Conservation (phyloP, 2,329 filamentous ascomycete genomes). For the Botrytis tulipae region DNA sequence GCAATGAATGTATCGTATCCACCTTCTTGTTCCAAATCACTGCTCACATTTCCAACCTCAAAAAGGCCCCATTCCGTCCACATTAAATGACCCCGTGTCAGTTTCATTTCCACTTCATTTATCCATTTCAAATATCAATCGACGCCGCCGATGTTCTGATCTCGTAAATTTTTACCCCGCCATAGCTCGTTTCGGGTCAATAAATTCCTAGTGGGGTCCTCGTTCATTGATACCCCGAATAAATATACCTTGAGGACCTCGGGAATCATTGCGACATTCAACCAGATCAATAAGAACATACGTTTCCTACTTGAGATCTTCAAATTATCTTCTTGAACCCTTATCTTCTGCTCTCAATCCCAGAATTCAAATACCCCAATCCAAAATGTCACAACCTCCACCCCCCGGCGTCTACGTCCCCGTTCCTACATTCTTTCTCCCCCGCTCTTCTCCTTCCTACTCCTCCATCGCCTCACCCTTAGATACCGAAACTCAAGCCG, state of each 20-base stretch:
- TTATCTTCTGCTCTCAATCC: neutral
- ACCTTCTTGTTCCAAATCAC: neutral
- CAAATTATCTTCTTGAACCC: neutral
- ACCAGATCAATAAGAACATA: neutral
- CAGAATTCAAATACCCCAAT: neutral
- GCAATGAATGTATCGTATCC: neutral
- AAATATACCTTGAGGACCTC: neutral
- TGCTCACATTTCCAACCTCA: neutral
- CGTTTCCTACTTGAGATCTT: neutral
- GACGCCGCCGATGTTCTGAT: neutral
- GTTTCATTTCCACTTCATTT: neutral
- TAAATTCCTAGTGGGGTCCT: constrained; percentile 15
- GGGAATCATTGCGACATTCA: neutral
- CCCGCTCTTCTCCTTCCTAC: constrained; percentile 33
- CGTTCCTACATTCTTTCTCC: constrained; percentile 60
- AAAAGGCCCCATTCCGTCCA: neutral
- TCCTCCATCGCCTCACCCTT: constrained; percentile 39
- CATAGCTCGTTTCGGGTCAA: constrained; percentile 20
- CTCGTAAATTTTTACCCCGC: constrained; percentile 9
- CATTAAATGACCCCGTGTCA: neutral
- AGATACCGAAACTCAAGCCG: constrained; percentile 50
- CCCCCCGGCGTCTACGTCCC: constrained; percentile 45
- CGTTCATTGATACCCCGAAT: constrained; percentile 14
- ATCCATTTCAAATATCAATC: neutral
- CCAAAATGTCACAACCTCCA: constrained; percentile 34